These are phyloP conservation scores for Murraya koenigii DNA, from an alignment of 345 rosid genomes.

Conservation along the genomic window DNA sequence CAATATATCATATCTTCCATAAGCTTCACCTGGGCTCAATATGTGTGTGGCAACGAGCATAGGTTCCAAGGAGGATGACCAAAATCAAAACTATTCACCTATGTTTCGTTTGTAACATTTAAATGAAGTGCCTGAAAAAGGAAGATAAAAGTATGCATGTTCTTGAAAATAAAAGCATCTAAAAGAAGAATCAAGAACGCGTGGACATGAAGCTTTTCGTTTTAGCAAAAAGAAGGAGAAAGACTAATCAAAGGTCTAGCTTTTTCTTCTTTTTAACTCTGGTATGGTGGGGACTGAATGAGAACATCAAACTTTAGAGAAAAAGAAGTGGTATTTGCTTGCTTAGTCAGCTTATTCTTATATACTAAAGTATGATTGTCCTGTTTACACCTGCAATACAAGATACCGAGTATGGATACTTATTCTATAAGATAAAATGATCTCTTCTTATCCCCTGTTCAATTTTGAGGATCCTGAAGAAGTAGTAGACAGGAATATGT, in stretches of 20 bases:
- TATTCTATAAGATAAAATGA: background rate
- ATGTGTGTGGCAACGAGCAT: constrained; percentile 19
- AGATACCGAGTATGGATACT: background rate
- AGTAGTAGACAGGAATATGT: background rate
- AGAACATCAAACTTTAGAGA: background rate
- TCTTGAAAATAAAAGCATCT: background rate
- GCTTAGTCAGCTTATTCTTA: background rate
- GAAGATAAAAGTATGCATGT: background rate
- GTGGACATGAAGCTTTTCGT: constrained; percentile 15
- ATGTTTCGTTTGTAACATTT: constrained; percentile 5
- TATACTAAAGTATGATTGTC: background rate
- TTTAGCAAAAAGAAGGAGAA: constrained; percentile 10
- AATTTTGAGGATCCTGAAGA: background rate
- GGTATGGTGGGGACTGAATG: constrained; percentile 3
- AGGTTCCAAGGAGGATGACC: constrained; percentile 16
- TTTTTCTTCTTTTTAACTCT: background rate
- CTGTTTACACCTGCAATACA: background rate
- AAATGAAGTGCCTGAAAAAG: constrained; percentile 7
- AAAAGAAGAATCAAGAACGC: background rate
- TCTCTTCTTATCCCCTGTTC: background rate
- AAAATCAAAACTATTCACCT: background rate
- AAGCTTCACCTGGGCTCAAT: constrained; percentile 11
- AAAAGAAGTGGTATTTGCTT: background rate
- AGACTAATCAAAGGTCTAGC: background rate
- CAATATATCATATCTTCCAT: background rate